Conservation (phyloP, 148 eudicot genomes). For the Fagopyrum esculentum region DNA sequence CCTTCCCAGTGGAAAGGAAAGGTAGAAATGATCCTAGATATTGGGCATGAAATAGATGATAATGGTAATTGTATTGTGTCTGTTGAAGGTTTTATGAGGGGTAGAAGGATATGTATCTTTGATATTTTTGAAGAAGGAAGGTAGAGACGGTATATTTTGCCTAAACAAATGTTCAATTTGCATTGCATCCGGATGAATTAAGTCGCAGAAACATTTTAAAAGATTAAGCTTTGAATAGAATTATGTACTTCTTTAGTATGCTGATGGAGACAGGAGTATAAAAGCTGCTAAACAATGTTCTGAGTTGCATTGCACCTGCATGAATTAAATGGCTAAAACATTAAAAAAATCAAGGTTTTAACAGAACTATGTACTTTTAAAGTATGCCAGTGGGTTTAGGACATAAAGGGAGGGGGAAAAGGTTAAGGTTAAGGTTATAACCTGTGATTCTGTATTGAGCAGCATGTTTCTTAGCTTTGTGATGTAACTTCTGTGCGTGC, state of each 20-base stretch:
- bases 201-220: background rate
- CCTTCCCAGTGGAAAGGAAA: background rate
- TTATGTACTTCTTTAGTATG: background rate
- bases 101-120: background rate
- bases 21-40: background rate
- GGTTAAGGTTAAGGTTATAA: background rate
- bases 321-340: background rate
- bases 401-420: background rate
- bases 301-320: background rate
- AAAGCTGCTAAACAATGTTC: background rate
- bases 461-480: background rate
- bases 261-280: too few species aligned
- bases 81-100: background rate
- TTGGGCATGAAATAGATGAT: background rate
- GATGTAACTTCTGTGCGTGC: background rate
- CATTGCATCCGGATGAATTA: background rate
- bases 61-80: background rate
- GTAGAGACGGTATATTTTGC: background rate
- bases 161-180: background rate
- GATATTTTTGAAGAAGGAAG: background rate
- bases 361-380: background rate
- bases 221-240: background rate
- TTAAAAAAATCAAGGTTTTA: background rate
- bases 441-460: background rate
- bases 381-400: background rate